These are phyloP conservation scores for Colletotrichum sp. DNA, from an alignment of 2,329 filamentous ascomycete species.

Conservation along the genomic window DNA sequence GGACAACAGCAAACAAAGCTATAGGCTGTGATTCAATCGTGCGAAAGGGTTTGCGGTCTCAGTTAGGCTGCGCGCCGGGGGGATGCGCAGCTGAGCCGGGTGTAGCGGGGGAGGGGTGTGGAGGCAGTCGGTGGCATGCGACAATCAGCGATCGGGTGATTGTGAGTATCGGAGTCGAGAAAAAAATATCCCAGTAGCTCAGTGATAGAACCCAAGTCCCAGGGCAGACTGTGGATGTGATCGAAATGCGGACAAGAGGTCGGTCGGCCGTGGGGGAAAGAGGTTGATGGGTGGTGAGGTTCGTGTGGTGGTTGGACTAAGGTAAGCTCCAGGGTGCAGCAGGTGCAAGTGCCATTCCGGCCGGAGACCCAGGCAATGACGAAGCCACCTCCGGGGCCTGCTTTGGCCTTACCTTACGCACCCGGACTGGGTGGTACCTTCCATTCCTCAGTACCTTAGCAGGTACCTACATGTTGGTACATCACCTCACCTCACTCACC, in stretches of 20 bases:
- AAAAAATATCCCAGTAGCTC: not conserved
- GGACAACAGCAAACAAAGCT: constrained; percentile 1
- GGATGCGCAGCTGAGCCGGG: constrained; percentile 20
- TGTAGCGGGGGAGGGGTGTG: constrained; percentile 20
- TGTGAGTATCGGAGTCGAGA: not conserved
- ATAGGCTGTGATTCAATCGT: not conserved
- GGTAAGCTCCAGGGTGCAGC: constrained; percentile 18
- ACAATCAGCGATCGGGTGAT: not conserved
- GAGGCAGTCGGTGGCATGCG: constrained; percentile 1
- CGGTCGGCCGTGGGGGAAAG: constrained; percentile 5
- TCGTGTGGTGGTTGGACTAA: constrained; percentile 12
- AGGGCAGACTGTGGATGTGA: not conserved
- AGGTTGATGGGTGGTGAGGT: constrained; percentile 5
- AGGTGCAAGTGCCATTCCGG: constrained; percentile 13
- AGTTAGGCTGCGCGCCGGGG: constrained; percentile 9
- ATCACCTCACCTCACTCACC: not conserved
- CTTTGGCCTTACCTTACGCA: constrained; percentile 1
- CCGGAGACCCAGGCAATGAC: constrained; percentile 18
- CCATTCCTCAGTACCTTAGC: not conserved
- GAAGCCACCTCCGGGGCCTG: constrained; percentile 14
- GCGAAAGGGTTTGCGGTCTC: constrained; percentile 14
- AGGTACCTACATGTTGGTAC: not conserved
- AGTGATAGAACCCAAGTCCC: not conserved
- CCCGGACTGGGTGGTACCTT: not conserved
- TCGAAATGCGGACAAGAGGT: constrained; percentile 1